Base-by-base conservation (phyloP, 129 eudicot species). In the Chrysanthemum lavandulifolium region DNA sequence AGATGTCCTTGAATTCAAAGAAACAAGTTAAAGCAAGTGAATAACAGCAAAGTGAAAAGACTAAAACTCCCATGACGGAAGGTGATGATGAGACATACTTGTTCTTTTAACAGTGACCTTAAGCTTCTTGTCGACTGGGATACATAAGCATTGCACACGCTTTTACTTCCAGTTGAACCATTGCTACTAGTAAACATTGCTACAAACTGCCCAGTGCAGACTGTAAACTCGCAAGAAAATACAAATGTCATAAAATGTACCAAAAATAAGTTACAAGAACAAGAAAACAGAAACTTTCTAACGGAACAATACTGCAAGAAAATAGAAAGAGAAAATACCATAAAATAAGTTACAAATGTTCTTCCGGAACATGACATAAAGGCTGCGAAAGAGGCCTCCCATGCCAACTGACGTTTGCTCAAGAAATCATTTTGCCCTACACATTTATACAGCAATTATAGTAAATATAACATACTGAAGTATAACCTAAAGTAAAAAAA, bases 311-410 rank as follows among this genome's bases (percentile, higher is more conserved):
- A 54, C 59, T 13, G 59, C 59, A 18, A 50, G 13, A 13, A 10
- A 53, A 54, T 16, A 47, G 67, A 56, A 53, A 56, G 54, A 36
- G 63, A 52, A 23, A 60, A 50, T 94, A 94, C 99, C 99, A 60
- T 95, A 95, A 69, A 95, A 95, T 4, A 95, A 53, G 79, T 83
- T 76, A 50, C 97, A 95, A 61, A 68, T 59, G 57, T 82, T 91
- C 83, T 88, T 95, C 72, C 97, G 79, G 19, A 95, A 81, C 96
- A 84, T 78, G 78, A 84, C 84, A 76, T 91, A 95, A 64, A 95
- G 91, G 80, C 96, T 88, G 58, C 99, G 88, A 68, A 91, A 52
- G 99, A 81, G 19, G 88, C 86, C 80, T 95, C 96, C 99, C 99
- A 95, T 23, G 88, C 88, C 65, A 71, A 51, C 18, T 91, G 96